Base-by-base conservation (phyloP, 352 stramenopile species). In the Globisporangium emineosum region DNA sequence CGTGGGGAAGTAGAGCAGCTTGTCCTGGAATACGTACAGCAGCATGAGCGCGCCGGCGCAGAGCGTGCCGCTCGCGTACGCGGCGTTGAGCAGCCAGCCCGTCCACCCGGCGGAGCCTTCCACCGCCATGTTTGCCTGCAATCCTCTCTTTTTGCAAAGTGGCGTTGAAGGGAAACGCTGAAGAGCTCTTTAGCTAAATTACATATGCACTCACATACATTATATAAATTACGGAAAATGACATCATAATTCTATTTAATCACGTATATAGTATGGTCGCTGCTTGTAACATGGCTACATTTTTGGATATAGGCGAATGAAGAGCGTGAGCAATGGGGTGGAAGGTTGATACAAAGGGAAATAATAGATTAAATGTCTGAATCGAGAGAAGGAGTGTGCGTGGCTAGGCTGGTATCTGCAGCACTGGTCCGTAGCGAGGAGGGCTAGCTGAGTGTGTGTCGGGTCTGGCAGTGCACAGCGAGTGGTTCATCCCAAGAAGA, bases 11-110 rank as follows among this genome's bases (percentile, higher is more conserved):
- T 95, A 95, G 29, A 95, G 75, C 51, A 95, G 71, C 45, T 84
- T 86, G 56, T 93, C 86, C 67, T 95, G 86, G 69, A 79, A 93
- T 60, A 90, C 67, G 63, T 91, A 95, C 12, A 95, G 79, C 42
- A 95, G 75, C 60, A 91, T 42, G 5, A 93, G 65, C 29, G 77
- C 78, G 23, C 83, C 77, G 2, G 83, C 67, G 58, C 81, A 79
- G 29, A 93, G 63, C 60, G 84, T 77, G 57, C 72, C 70, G 65
- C 82, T 76, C 37, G 83, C 81, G 69, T 91, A 91, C 42, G 71
- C 67, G n/a, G 74, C 68, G 61, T 86, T 83, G 61, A 84, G 54
- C 54, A 91, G 65, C 84, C 84, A 95, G 42, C 81, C 80, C 50
- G 64, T 60, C 59, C 74, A 62, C 10, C 59, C 23, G 42, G 56